Evolutionary conservation across 139 green algal species (phyloP).

Genomic region (Tetradesmus lagerheimii): DNA sequence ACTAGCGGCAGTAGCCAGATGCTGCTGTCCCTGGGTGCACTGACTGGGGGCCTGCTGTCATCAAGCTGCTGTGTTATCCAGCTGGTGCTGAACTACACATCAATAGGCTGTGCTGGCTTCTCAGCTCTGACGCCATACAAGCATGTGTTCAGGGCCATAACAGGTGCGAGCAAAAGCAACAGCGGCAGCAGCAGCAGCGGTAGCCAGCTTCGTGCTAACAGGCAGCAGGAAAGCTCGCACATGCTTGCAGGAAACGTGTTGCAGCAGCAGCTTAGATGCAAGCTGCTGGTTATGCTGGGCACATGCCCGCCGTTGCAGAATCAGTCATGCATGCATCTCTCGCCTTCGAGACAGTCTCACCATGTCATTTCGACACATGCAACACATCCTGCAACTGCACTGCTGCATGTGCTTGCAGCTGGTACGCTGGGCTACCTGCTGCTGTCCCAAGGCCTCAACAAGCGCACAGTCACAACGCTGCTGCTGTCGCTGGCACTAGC

Average conservation of each 20-base stretch:
- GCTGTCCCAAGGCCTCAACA: conserved; percentile 23
- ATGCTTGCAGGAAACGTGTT: no score
- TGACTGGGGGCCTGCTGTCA: conserved; percentile 4
- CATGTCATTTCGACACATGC: no score
- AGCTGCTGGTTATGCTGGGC: no score
- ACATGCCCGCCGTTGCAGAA: no score
- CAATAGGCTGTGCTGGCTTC: conserved; percentile 50
- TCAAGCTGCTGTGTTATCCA: conserved; percentile 54
- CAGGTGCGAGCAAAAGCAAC: neutral
- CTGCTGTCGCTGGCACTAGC: conserved; percentile 1
- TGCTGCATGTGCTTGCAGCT: neutral
- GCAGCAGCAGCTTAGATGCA: no score
- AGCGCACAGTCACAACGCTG: conserved; percentile 26
- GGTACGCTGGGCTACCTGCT: conserved; percentile 35
- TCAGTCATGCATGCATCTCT: no score
- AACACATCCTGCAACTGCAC: no score
- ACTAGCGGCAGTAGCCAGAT: neutral
- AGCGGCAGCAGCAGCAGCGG: neutral
- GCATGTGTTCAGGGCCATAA: neutral
- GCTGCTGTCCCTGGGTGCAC: neutral
- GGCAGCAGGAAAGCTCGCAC: no score
- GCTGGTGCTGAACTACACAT: conserved; percentile 38
- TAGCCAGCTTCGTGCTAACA: no score
- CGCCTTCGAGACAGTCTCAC: no score
- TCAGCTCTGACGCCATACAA: neutral